A percentile compares a stretch with the other conserved stretches of the same genome.
Evolutionary conservation across 1,284 basidiomycete genomes (phyloP).

Genomic region (Quambalaria eucalypti): DNA sequence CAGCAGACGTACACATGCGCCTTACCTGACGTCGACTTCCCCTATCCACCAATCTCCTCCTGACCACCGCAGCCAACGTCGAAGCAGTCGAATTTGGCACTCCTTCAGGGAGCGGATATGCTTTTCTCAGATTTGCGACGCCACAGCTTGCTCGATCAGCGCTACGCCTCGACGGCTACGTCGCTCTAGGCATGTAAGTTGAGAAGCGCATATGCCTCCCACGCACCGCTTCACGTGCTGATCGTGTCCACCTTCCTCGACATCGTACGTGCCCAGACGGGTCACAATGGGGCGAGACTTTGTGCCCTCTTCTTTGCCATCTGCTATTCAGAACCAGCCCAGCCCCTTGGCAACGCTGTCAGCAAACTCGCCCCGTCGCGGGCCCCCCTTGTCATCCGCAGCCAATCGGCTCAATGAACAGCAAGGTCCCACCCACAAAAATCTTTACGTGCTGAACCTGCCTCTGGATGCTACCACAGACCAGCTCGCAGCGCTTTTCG

Average conservation of each 20-base stretch:
- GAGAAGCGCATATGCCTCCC: background rate
- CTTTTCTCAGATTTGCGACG: conserved; percentile 7
- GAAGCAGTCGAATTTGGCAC: background rate
- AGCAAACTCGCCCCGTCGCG: background rate
- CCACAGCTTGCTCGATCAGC: conserved; percentile 8
- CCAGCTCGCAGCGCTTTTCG: conserved; percentile 34
- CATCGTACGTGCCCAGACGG: background rate
- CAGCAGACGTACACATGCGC: background rate
- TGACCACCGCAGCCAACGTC: conserved; percentile 2
- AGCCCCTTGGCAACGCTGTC: background rate
- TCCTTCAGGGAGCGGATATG: background rate
- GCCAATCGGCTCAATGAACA: background rate
- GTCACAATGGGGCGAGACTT: too few relatives aligned
- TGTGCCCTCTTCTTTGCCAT: background rate
- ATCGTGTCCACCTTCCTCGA: background rate
- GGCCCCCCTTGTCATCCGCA: background rate
- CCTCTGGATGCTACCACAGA: conserved; percentile 39
- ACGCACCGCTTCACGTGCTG: background rate
- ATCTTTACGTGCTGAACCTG: conserved; percentile 44
- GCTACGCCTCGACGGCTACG: conserved; percentile 8
- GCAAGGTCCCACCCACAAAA: conserved; percentile 15
- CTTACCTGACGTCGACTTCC: background rate
- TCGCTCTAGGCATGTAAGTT: conserved; percentile 11
- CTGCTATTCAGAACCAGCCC: background rate
- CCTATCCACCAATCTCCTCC: background rate